Base-by-base conservation (phyloP, 768 basidiomycete species). In the Suillus ampliporus region DNA sequence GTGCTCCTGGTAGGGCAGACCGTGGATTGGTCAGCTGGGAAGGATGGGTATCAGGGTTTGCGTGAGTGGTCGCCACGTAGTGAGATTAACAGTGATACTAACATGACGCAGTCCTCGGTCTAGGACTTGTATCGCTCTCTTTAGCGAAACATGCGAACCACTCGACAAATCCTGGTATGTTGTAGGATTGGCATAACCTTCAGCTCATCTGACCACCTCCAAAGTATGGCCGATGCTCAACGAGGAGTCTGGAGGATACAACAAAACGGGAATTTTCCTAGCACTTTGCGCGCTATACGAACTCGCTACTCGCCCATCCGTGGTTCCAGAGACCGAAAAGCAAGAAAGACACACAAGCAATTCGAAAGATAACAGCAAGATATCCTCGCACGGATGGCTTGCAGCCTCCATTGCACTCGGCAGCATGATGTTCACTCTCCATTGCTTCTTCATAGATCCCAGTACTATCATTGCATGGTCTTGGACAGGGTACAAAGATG, bases 381-480 rank as follows among this genome's bases (percentile, higher is more conserved):
- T 61, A 15, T 57, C 37, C 23, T 52, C 23, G 54, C 47, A 60
- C 41, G 60, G 67, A 56, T 84, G 81, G 81, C 48, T 83, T 13
- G 63, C 70, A 14, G 66, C 76, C 3, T 84, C 89, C 0, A 65
- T 91, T 14, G 83, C 89, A 0, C 77, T 92, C 10, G 91, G 90
- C 3, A 83, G 85, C 37, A 76, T 91, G 34, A 72, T 95, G 11
- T 94, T 91, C 77, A 83, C 84, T 14, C 70, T 94, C 0, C 90
- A 94, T 68, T 87, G 85, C 51, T 80, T 93, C 47, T 77, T 94
- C 57, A 83, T 88, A 3, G 94, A 96, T 61, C 78, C 90, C 2
- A 89, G 88, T 66, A 92, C 92, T 0, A 82, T 94, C 50, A 82
- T 95, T 62, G 86, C 91, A 21, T 94, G 92, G 90, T 89, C 91